Evolutionary conservation across 2,329 filamentous ascomycete genomes (phyloP), one percentile per base, ranked within the genome.

Genomic region (Paradendryphiella salina): DNA sequence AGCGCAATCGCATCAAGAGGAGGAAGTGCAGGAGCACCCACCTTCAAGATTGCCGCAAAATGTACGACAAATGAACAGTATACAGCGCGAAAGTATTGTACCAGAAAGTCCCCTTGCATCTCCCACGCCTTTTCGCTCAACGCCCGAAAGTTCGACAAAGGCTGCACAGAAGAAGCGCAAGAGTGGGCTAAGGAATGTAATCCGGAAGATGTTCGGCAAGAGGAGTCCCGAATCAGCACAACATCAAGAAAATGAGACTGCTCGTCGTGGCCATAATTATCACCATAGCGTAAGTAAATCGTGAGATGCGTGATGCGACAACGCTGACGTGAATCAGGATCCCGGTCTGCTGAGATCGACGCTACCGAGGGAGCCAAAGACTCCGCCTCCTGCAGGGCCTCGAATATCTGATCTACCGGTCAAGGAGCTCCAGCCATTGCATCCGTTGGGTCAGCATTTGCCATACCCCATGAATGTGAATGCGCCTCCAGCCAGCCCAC

Each of bases 401-500:
- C 65, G 69, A n/a, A 71, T 73, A 47, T 73, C 70, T 4, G 64
- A 70, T 39, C 41, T 73, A n/a, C 61, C 65, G 5, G 62, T 72
- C 18, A 55, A 65, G 46, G 69, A 71, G 48, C 47, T 67, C 35
- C 39, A 64, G 42, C 69, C 69, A 28, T 59, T 72, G 47, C 69
- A 73, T 50, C 70, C 71, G 7, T 53, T 72, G 9, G 67, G 66
- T 21, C 64, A 66, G 36, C 69, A 72, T 35, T 63, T 74, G 7
- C 72, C 72, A 0, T 74, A 72, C 42, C 72, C 72, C 1, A 74
- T 74, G 72, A 74, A 74, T 37, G 70, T 74, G 35, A 74, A 74
- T 46, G 71, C 71, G 7, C 70, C 72, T 14, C 65, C 69, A 45
- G 52, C 60, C 7, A 73, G 67, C 50, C 69, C 71, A 32, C 67